phyloP scores from a whole-genome alignment of 163 green algal genomes.

The Trebouxiophyceae sp. region DNA sequence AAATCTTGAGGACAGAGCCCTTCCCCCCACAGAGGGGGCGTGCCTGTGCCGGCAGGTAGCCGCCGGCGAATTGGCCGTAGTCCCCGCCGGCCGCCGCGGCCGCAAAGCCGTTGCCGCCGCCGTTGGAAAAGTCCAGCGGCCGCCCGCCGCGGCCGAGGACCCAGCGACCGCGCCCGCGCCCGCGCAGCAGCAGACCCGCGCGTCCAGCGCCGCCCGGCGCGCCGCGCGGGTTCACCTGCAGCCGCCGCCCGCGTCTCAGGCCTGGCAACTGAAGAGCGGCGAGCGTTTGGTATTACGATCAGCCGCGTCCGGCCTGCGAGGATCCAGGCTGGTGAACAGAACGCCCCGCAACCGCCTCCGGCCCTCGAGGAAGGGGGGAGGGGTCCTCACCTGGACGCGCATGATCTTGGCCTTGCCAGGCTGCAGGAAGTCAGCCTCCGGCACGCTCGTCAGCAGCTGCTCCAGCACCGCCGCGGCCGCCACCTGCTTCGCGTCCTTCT shows the following conservation, averaged over 20 bases:
- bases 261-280: neutral
- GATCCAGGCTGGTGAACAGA: neutral
- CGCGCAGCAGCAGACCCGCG: too few species aligned
- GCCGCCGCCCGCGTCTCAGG: neutral
- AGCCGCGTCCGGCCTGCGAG: too few species aligned
- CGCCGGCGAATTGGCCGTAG: too few species aligned
- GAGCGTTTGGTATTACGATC: too few species aligned
- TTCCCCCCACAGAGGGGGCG: too few species aligned
- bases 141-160: too few species aligned
- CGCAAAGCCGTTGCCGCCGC: too few species aligned
- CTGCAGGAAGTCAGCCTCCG: conserved; percentile 25
- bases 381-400: neutral
- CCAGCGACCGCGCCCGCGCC: too few species aligned
- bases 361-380: neutral
- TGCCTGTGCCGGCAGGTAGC: too few species aligned
- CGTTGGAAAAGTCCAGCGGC: too few species aligned
- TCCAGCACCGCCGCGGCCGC: conserved; percentile 29
- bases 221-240: neutral
- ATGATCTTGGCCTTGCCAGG: conserved; percentile 16
- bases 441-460: conserved; percentile 18
- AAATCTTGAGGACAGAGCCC: neutral
- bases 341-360: neutral
- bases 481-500: conserved; percentile 30
- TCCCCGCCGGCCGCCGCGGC: too few species aligned
- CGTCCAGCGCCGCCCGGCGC: too few species aligned